Conservation (phyloP, 2,329 filamentous ascomycete species). For the Neobulgaria alba region DNA sequence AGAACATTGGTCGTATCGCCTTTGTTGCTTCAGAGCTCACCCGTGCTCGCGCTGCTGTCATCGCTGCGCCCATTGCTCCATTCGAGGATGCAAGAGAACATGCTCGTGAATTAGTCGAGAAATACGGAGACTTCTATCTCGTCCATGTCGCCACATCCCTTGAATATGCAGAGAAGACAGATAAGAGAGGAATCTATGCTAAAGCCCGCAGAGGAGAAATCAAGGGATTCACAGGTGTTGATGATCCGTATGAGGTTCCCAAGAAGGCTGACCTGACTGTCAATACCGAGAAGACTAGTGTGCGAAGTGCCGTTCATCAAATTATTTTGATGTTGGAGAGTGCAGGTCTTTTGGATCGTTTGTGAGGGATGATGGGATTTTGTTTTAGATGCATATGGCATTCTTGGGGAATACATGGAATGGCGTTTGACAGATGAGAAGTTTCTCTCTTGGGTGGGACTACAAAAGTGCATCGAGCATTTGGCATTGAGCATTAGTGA, state of each 20-base stretch:
- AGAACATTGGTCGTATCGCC: slow-evolving; percentile 90
- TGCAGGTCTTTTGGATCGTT: slow-evolving; percentile 72
- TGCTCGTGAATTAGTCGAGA: slow-evolving; percentile 78
- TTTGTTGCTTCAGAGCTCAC: slow-evolving; percentile 96
- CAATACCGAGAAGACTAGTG: slow-evolving; percentile 75
- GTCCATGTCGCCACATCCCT: slow-evolving; percentile 90
- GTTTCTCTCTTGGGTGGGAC: no score
- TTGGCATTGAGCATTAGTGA: no score
- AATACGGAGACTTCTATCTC: slow-evolving; percentile 86
- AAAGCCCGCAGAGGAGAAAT: slow-evolving; percentile 82
- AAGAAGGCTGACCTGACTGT: slow-evolving; percentile 75
- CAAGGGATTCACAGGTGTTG: slow-evolving; percentile 96
- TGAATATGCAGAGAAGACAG: slow-evolving; percentile 89
- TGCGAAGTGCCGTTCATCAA: slow-evolving; percentile 91
- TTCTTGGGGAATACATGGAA: neutral
- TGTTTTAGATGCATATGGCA: neutral
- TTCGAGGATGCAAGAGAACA: slow-evolving; percentile 71
- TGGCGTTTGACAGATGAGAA: neutral
- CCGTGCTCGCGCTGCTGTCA: slow-evolving; percentile 85
- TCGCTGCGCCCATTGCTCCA: slow-evolving; percentile 91
- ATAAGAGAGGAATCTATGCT: slow-evolving; percentile 84
- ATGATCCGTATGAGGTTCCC: slow-evolving; percentile 90
- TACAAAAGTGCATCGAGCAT: no score
- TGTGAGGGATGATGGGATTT: slow-evolving; percentile 11
- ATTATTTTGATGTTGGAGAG: slow-evolving; percentile 90